A percentile compares a stretch with the other conserved stretches of the same genome.
Conservation (phyloP, 768 basidiomycete genomes). For the Mycena albidolilacea region DNA sequence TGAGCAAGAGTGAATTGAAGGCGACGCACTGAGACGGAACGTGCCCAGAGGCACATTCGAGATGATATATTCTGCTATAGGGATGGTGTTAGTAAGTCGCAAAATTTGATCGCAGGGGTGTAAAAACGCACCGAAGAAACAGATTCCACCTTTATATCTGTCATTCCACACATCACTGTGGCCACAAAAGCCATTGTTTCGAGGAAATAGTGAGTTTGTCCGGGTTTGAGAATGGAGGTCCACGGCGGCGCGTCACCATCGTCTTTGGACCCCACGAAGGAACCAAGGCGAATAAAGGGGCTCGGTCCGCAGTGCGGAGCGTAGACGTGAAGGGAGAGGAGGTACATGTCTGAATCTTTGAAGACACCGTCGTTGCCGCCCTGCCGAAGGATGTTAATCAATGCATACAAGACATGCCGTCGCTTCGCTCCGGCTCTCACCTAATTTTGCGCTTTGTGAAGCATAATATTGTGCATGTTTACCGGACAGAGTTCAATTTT, state of each 20-base stretch:
- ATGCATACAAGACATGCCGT: too few species aligned
- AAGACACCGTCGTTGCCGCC: too few species aligned
- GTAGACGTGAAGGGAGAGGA: too few species aligned
- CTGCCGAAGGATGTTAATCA: too few species aligned
- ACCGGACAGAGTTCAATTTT: too few species aligned
- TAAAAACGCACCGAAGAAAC: not conserved
- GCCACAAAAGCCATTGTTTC: not conserved
- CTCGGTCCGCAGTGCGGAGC: not conserved
- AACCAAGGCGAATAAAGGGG: not conserved
- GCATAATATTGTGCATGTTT: too few species aligned
- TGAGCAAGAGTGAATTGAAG: too few species aligned
- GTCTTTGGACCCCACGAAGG: not conserved
- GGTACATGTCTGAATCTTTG: too few species aligned
- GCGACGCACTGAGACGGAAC: not conserved
- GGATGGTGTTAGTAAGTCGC: not conserved
- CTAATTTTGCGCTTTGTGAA: too few species aligned
- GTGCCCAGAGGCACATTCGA: constrained; percentile 1
- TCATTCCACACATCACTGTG: not conserved
- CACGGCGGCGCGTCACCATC: not conserved
- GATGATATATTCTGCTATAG: not conserved
- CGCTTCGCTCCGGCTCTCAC: too few species aligned
- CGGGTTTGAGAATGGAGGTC: not conserved
- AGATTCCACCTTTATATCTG: not conserved
- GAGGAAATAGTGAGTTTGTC: not conserved
- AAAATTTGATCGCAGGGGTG: too few species aligned